A percentile compares a stretch with the other conserved stretches of the same genome.
These are phyloP conservation scores for Trichosporon coremiiforme DNA, from an alignment of 1,284 basidiomycete species.

Conservation along the genomic window DNA sequence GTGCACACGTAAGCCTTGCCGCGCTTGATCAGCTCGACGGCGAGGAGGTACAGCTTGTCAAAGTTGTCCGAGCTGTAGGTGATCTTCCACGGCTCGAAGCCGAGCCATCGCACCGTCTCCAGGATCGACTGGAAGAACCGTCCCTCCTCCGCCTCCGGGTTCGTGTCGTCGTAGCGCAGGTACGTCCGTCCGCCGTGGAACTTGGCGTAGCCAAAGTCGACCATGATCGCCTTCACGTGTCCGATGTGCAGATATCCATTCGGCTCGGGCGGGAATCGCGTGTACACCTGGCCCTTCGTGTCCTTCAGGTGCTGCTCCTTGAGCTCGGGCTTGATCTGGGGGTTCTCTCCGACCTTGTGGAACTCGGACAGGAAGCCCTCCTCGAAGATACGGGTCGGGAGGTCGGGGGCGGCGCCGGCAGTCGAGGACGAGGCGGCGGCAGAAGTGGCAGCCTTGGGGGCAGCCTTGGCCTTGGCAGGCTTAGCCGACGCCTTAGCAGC, in stretches of 20 bases:
- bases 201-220: conserved; percentile 97
- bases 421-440: conserved; percentile 45
- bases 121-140: conserved; percentile 95
- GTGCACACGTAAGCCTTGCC: conserved; percentile 96
- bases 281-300: conserved; percentile 84
- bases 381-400: conserved; percentile 71
- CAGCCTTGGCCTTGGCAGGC: conserved; percentile 62
- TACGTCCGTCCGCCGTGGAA: conserved; percentile 88
- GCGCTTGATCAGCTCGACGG: conserved; percentile 84
- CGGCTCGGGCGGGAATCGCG: conserved; percentile 98
- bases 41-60: conserved; percentile 80
- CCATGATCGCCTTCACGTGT: conserved; percentile 97
- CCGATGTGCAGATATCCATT: conserved; percentile 97
- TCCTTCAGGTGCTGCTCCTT: conserved; percentile 78
- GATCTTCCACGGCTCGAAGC: conserved; percentile 98
- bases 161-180: conserved; percentile 94
- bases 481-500: conserved; percentile 60
- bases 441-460: conserved; percentile 39
- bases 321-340: conserved; percentile 77
- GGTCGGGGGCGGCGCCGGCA: conserved; percentile 40
- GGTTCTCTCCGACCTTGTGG: conserved; percentile 92
- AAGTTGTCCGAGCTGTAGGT: conserved; percentile 99
- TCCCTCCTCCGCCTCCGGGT: conserved; percentile 96
- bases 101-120: conserved; percentile 94
- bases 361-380: conserved; percentile 93